Conservation (phyloP, 495 filamentous ascomycete genomes). For the Eremomyces bilateralis region DNA sequence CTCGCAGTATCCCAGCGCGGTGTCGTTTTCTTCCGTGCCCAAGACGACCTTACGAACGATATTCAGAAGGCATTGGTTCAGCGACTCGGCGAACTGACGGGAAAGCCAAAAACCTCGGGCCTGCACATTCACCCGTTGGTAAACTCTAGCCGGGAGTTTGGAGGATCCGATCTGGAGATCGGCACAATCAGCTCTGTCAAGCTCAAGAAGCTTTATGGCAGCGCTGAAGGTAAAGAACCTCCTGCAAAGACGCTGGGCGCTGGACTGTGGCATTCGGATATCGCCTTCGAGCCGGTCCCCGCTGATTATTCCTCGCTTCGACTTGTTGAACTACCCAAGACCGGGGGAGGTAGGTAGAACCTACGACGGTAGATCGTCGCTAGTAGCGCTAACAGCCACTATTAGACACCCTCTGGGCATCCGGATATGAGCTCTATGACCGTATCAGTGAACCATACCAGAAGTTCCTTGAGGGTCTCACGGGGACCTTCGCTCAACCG, state of each 20-base stretch:
- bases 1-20: constrained; percentile 5
- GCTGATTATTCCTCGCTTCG: constrained; percentile 33
- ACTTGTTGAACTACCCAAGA: constrained; percentile 31
- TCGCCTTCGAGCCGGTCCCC: no score
- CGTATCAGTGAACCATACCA: no score
- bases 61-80: constrained; percentile 6
- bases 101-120: constrained; percentile 3
- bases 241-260: constrained; percentile 19
- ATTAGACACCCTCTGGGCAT: no score
- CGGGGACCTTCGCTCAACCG: not conserved
- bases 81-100: no score
- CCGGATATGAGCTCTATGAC: no score
- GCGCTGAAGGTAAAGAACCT: constrained; percentile 19
- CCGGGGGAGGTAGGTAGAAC: constrained; percentile 25
- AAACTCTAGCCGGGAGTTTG: constrained; percentile 34
- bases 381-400: not conserved
- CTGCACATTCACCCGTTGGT: constrained; percentile 49
- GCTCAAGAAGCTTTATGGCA: constrained; percentile 30
- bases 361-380: not conserved
- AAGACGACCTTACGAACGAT: constrained; percentile 5
- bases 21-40: constrained; percentile 7
- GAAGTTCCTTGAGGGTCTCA: no score
- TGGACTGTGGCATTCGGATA: constrained; percentile 43
- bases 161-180: constrained; percentile 41
- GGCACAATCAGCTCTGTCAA: no score